Evolutionary conservation across 176 grass and related monocot genomes (phyloP).

Genomic region (Poa annua): DNA sequence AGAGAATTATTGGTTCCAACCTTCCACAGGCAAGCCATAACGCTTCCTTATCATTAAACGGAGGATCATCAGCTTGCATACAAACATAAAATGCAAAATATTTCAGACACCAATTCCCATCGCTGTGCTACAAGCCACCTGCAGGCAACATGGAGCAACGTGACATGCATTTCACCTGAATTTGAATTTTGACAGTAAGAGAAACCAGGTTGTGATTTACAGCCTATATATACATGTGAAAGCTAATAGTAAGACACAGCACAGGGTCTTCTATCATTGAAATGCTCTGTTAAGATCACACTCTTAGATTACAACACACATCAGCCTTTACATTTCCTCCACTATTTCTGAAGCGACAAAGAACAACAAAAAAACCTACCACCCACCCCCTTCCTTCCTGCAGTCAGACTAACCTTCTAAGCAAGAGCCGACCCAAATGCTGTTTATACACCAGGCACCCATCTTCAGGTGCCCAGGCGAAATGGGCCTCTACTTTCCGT

Average conservation of each 20-base stretch:
- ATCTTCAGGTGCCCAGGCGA: constrained; percentile 77
- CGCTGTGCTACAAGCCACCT: neutral
- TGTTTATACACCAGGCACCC: constrained; percentile 62
- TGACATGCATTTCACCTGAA: neutral
- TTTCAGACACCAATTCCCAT: neutral
- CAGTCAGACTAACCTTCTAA: constrained; percentile 64
- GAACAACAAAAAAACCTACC: constrained; percentile 44
- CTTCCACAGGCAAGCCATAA: neutral
- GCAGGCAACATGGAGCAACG: neutral
- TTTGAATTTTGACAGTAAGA: neutral
- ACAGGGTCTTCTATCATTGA: constrained; percentile 40
- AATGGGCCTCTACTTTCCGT: constrained; percentile 67
- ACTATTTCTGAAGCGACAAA: constrained; percentile 40
- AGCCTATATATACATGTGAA: neutral
- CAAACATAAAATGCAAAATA: neutral
- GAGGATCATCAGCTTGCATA: neutral
- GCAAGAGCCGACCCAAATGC: constrained; percentile 45
- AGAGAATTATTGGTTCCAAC: neutral
- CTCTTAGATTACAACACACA: constrained; percentile 52
- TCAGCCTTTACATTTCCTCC: constrained; percentile 51
- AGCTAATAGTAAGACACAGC: neutral
- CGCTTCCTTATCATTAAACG: neutral
- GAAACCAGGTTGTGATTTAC: neutral
- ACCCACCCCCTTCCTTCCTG: constrained; percentile 1
- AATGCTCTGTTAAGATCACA: constrained; percentile 44